phyloP scores from a whole-genome alignment of 1,284 basidiomycete genomes.

The Vanrija humicola region DNA sequence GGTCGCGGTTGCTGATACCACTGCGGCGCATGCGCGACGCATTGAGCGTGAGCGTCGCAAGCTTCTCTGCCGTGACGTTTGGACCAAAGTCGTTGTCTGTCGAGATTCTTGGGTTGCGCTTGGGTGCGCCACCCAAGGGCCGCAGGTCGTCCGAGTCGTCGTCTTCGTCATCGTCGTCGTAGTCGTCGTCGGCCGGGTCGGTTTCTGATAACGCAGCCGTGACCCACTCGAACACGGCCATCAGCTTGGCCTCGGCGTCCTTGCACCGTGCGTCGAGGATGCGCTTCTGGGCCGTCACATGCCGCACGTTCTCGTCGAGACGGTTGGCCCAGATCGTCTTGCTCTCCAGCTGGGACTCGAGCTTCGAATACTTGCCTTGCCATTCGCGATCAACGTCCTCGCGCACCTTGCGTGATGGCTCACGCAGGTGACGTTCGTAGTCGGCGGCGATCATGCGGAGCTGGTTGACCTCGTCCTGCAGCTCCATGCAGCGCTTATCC shows the following conservation, averaged over 20 bases:
- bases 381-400: conserved; percentile 81
- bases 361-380: conserved; percentile 59
- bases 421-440: conserved; percentile 56
- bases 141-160: neutral
- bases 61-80: neutral
- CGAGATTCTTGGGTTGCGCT: neutral
- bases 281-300: conserved; percentile 35
- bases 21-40: conserved; percentile 7
- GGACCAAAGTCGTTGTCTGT: conserved; percentile 14
- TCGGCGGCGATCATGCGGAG: conserved; percentile 45
- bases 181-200: neutral
- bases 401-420: conserved; percentile 64
- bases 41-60: conserved; percentile 4
- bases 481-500: conserved; percentile 39
- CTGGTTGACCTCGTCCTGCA: conserved; percentile 42
- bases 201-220: conserved; percentile 23
- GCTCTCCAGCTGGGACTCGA: conserved; percentile 57
- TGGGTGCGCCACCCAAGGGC: neutral
- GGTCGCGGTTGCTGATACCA: conserved; percentile 5
- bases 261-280: conserved; percentile 27
- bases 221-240: conserved; percentile 42
- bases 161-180: neutral
- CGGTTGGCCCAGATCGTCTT: conserved; percentile 45
- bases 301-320: conserved; percentile 41
- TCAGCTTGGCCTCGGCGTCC: conserved; percentile 40